A percentile compares a stretch with the other conserved stretches of the same genome.
These are phyloP conservation scores for Carex myosuroides DNA, from an alignment of 176 grass and related monocot species.

Conservation along the genomic window DNA sequence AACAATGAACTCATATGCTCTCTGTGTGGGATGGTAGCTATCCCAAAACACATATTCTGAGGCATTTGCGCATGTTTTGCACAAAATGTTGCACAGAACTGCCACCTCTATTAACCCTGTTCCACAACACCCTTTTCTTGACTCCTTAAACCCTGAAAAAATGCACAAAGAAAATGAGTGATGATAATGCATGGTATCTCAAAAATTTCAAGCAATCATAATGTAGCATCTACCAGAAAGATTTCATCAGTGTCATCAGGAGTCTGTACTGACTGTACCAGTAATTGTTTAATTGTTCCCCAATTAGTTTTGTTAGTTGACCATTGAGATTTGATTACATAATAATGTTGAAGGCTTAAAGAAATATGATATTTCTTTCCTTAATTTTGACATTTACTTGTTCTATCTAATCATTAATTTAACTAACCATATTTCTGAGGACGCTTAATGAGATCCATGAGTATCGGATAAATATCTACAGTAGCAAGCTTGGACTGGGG, in stretches of 20 bases:
- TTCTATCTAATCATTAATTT: neutral
- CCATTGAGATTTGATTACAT: neutral
- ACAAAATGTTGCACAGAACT: constrained; percentile 45
- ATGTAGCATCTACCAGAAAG: neutral
- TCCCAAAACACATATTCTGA: constrained; percentile 64
- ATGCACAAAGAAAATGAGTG: neutral
- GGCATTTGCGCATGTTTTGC: constrained; percentile 32
- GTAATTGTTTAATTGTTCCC: neutral
- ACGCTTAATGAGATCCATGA: constrained; percentile 31
- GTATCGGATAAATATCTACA: constrained; percentile 40
- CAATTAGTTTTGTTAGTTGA: neutral
- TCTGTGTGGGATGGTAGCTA: constrained; percentile 58
- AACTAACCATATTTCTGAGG: constrained; percentile 25
- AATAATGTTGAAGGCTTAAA: neutral
- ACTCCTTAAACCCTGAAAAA: constrained; percentile 39
- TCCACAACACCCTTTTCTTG: constrained; percentile 47
- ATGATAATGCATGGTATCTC: neutral
- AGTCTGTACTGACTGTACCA: neutral
- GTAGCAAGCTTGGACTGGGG: constrained; percentile 29
- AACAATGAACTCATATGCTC: constrained; percentile 40
- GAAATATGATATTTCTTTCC: too few relatives aligned
- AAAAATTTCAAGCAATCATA: neutral
- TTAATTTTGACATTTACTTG: neutral
- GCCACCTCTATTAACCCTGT: constrained; percentile 27
- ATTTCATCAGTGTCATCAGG: neutral